These are phyloP conservation scores for Tripterygium wilfordii DNA, from an alignment of 177 flowering plant genomes.

Conservation along the genomic window DNA sequence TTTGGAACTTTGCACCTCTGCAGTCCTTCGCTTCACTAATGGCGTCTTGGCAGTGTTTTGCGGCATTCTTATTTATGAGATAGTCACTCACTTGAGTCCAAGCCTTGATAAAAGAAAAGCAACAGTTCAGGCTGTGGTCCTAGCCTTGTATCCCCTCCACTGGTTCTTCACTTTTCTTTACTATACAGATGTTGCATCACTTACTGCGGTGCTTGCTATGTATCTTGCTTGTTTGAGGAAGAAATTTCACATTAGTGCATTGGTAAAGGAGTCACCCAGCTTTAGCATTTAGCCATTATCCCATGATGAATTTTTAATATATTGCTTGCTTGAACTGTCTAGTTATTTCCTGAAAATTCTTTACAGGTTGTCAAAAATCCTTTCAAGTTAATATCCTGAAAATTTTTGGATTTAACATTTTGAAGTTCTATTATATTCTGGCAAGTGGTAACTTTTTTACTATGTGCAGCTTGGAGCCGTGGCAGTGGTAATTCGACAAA, in stretches of 20 bases:
- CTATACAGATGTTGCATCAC: conserved; percentile 92
- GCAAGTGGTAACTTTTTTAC: conserved; percentile 9
- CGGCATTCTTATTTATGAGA: conserved; percentile 61
- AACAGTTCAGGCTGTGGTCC: conserved; percentile 49
- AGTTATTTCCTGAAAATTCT: too few species aligned
- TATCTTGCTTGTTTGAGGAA: conserved; percentile 71
- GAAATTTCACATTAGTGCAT: conserved; percentile 58
- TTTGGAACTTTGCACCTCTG: conserved; percentile 52
- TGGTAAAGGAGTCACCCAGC: conserved; percentile 43
- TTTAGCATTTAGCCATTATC: too few species aligned
- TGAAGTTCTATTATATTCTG: not conserved
- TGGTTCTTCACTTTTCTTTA: conserved; percentile 95
- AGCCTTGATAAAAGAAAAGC: conserved; percentile 49
- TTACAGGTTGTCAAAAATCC: too few species aligned
- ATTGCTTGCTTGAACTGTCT: too few species aligned
- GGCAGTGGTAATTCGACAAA: conserved; percentile 74
- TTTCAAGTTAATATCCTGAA: not conserved
- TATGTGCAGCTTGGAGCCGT: conserved; percentile 65
- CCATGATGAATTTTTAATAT: too few species aligned
- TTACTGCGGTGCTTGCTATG: conserved; percentile 76
- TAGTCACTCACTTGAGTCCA: conserved; percentile 57
- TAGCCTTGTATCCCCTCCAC: conserved; percentile 78
- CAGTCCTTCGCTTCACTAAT: conserved; percentile 73
- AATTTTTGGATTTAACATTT: not conserved
- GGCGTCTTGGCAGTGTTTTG: conserved; percentile 66